Base-by-base conservation (phyloP, 306 rosid genomes). In the Canavalia ensiformis region DNA sequence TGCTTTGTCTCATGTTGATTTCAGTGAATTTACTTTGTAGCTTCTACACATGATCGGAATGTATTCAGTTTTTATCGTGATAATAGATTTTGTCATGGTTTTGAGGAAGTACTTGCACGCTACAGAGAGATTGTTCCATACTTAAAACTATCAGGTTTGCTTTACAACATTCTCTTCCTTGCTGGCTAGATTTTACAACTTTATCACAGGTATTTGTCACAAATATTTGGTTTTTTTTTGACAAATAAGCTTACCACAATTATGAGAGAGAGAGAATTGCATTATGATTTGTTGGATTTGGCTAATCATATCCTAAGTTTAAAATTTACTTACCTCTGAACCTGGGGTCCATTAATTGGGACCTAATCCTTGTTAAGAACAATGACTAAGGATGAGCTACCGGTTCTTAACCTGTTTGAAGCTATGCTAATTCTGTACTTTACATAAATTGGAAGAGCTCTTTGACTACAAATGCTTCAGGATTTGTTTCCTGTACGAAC, bases 51-150 rank as follows among this genome's bases (percentile, higher is more conserved):
- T 77, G 98, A 95, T 82, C 87, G 89, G 80, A 42, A 74, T 25
- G 97, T 89, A 76, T 95, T 95, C 86, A 83, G 89, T 74, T 93
- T 95, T 84, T 87, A 87, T 83, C 83, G 88, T 4, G 84, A 88
- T 55, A 69, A 81, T 64, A 84, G 82, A 72, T 76, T 67, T 73
- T 91, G 99, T 86, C 86, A 84, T 47, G 98, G 99, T 67, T 95
- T 95, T 76, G 95, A 90, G 87, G 98, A 95, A 85, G 93, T 84
- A 52, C 97, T 95, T 76, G 75, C 75, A 31, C 94, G 99, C 66
- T 95, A 93, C 54, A 88, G 87, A 85, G 90, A 91, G 87, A 91
- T 95, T 85, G 91, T 88, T 83, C 99, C 98, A 5, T 82, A 12
- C 65, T 79, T 93, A 74, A 91, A 83, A 76, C 75, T 95, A 68